Percentiles rank a stretch among this genome's conserved stretches.
Conservation (phyloP, 345 rosid species). For the Atalantia buxifolia region DNA sequence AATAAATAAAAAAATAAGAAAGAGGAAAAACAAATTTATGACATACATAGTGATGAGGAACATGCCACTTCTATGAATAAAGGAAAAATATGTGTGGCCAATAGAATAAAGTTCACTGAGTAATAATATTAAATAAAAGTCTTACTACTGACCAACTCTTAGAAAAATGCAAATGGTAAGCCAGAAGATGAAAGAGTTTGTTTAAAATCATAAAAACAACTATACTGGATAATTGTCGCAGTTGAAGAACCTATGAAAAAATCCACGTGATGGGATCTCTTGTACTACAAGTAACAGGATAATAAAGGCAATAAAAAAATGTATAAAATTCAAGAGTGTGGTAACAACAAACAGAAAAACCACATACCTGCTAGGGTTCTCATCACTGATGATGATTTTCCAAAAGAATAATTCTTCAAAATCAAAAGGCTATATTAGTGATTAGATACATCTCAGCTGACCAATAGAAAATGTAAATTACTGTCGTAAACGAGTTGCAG, state of each 20-base stretch:
- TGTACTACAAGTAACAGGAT: not conserved
- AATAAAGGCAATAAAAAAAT: not conserved
- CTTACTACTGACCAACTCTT: not conserved
- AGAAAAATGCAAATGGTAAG: not conserved
- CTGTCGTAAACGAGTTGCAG: not conserved
- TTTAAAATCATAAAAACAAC: not conserved
- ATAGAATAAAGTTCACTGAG: not conserved
- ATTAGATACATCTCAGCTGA: conserved; percentile 9
- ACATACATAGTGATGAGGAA: not conserved
- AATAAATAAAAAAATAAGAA: not conserved
- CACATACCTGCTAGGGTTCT: conserved; percentile 85
- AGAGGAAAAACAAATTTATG: not conserved
- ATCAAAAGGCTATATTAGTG: conserved; percentile 14
- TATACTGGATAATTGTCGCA: not conserved
- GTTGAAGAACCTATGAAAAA: not conserved
- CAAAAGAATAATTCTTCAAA: conserved; percentile 89
- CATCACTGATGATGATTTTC: conserved; percentile 92
- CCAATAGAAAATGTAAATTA: not conserved
- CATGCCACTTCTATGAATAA: not conserved
- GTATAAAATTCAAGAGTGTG: not conserved
- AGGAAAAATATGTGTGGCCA: not conserved
- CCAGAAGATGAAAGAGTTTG: not conserved
- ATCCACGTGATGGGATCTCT: not conserved
- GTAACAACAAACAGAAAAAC: conserved; percentile 1
- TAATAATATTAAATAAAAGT: no score